Conservation (phyloP, 345 rosid genomes). For the Bruguiera gymnorhiza region DNA sequence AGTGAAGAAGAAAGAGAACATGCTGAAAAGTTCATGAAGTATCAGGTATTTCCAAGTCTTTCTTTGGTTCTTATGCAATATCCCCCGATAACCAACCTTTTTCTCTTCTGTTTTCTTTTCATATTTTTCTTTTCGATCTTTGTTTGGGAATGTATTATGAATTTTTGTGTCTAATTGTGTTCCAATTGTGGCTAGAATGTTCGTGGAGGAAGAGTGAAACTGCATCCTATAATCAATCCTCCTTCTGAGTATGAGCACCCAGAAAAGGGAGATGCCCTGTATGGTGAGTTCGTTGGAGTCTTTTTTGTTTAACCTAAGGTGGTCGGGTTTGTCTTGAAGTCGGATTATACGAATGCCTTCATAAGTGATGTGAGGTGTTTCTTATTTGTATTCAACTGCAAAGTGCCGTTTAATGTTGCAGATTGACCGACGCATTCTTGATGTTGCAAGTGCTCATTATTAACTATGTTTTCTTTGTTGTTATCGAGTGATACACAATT, state of each 20-base stretch:
- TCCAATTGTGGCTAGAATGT: constrained; percentile 43
- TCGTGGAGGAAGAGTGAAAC: constrained; percentile 78
- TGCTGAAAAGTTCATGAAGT: constrained; percentile 76
- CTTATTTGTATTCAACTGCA: too few species aligned
- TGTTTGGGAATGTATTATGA: not conserved
- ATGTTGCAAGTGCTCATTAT: too few species aligned
- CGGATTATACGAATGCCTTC: too few species aligned
- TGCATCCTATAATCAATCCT: constrained; percentile 56
- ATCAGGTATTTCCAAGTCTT: constrained; percentile 44
- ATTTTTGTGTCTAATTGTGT: not conserved
- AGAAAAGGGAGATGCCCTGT: constrained; percentile 90
- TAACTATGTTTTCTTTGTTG: too few species aligned
- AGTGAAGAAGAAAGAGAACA: constrained; percentile 87
- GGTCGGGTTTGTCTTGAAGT: too few species aligned
- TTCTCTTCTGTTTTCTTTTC: not conserved
- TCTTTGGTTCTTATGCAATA: not conserved
- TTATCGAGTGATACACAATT: too few species aligned
- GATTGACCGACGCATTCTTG: too few species aligned
- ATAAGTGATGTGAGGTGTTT: too few species aligned
- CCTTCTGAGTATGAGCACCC: constrained; percentile 70
- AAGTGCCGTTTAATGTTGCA: too few species aligned
- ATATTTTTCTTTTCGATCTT: too few species aligned
- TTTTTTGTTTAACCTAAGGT: not conserved
- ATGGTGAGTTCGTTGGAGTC: constrained; percentile 42
- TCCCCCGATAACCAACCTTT: not conserved